Evolutionary conservation across 2,329 filamentous ascomycete species (phyloP), one percentile per base, ranked within the genome.

Genomic region (Claviceps sp.): DNA sequence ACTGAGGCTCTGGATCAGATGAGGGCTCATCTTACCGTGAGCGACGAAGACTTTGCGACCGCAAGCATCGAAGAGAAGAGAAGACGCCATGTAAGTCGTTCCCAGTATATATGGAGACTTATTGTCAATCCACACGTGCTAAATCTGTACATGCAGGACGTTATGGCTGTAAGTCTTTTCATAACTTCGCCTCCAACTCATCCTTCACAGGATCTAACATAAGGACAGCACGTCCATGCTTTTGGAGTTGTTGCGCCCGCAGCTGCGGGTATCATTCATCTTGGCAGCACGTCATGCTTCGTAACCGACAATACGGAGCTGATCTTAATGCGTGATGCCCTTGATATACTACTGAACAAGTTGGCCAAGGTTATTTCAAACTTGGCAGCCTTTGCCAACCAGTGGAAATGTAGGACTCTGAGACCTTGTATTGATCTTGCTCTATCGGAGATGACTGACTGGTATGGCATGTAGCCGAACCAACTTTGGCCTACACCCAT

Each of bases 201-300:
- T 47, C 18, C 44, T n/a, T 38, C 5, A 18, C n/a, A 52, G 34
- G 13, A 30, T 40, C 54, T 57, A 48, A 75, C 58, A 61, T 49
- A 7, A 46, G 44, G n/a, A 37, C 38, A 62, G 58, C 82, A 86
- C 62, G 84, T 91, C 47, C 81, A 89, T 59, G 82, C 85, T 14
- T 91, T 84, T 65, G 88, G 86, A 3, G 69, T 77, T 58, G 81
- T 77, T 54, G 86, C 86, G 3, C 87, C 87, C 1, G 84, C 79
- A 37, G 88, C 88, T 9, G 87, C 85, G 14, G 87, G 87, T 37
- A 86, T 93, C 59, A 91, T 95, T 54, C 89, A 95, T 66, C 81
- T 77, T 66, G 85, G 84, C 24, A 52, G 49, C 7, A 52, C 49
- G 14, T 52, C 43, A n/a, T 54, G 53, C 53, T 54, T 38, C 61